Evolutionary conservation across 805 yeast genomes (phyloP).

Genomic region (Tetrapisispora arboricola): DNA sequence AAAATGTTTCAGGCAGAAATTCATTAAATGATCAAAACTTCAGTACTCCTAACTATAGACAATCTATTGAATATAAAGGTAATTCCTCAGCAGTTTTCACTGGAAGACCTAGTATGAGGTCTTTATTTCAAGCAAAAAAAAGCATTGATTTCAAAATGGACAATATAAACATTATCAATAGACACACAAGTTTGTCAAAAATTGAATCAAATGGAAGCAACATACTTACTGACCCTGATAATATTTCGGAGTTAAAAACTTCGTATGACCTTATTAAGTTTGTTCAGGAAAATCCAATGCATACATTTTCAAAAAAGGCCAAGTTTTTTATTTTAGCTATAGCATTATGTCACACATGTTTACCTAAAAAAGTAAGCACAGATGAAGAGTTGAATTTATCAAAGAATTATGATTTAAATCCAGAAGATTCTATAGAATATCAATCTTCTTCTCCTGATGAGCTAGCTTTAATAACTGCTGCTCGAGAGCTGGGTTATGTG

Average conservation of each 20-base stretch:
- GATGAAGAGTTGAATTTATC: conserved; percentile 3
- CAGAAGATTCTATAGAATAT: conserved; percentile 51
- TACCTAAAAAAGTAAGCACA: conserved; percentile 46
- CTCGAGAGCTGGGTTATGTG: conserved; percentile 89
- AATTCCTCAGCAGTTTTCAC: conserved; percentile 32
- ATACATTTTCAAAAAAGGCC: conserved; percentile 60
- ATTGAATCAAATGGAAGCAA: not conserved
- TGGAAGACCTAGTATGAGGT: conserved; percentile 52
- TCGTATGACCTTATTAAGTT: conserved; percentile 59
- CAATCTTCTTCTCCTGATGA: conserved; percentile 98
- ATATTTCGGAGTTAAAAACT: conserved; percentile 30
- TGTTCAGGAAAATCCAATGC: conserved; percentile 61
- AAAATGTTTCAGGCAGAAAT: not conserved
- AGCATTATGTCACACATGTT: conserved; percentile 83
- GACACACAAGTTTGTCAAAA: not conserved
- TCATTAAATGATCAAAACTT: not conserved
- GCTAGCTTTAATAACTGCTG: conserved; percentile 85
- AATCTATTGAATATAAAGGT: conserved; percentile 35
- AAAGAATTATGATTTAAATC: not conserved
- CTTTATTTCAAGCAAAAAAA: conserved; percentile 25
- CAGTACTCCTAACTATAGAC: conserved; percentile 11
- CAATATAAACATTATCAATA: not conserved
- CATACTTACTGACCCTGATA: not conserved
- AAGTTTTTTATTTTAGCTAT: conserved; percentile 70
- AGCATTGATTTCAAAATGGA: not conserved